phyloP scores from a whole-genome alignment of 768 basidiomycete genomes.

The Leccinum variicolor region DNA sequence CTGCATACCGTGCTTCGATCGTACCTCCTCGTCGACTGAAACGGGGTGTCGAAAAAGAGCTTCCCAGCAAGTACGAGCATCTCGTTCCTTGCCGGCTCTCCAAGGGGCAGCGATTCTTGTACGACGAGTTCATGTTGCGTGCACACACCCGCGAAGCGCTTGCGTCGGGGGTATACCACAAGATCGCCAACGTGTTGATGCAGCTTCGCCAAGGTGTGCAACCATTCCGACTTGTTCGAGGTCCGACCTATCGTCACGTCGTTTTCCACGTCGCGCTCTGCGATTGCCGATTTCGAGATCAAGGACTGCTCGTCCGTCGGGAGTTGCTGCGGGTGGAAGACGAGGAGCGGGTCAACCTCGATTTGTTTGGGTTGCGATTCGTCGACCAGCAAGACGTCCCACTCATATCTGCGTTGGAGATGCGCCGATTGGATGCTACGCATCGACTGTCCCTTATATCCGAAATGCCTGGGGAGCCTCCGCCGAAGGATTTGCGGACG shows the following conservation, averaged over 20 bases:
- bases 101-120: slow-evolving; percentile 90
- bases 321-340: slow-evolving; percentile 55
- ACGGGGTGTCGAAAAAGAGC: slow-evolving; percentile 93
- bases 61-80: slow-evolving; percentile 93
- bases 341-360: slow-evolving; percentile 56
- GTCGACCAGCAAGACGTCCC: slow-evolving; percentile 53
- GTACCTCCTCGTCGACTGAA: slow-evolving; percentile 96
- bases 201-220: slow-evolving; percentile 96
- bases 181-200: slow-evolving; percentile 95
- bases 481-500: slow-evolving; percentile 72
- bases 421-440: slow-evolving; percentile 57
- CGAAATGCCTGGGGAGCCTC: slow-evolving; percentile 59
- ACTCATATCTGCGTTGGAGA: slow-evolving; percentile 49
- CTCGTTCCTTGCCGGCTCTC: slow-evolving; percentile 84
- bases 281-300: slow-evolving; percentile 76
- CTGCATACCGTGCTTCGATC: slow-evolving; percentile 95
- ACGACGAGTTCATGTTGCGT: slow-evolving; percentile 94
- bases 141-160: slow-evolving; percentile 80
- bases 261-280: slow-evolving; percentile 73
- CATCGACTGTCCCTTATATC: slow-evolving; percentile 48
- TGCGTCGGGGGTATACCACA: slow-evolving; percentile 81
- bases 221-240: slow-evolving; percentile 91
- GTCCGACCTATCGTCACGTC: slow-evolving; percentile 80
- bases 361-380: slow-evolving; percentile 63
- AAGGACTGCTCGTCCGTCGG: slow-evolving; percentile 85